These are phyloP conservation scores for Boletus vinaceobasis DNA, from an alignment of 768 basidiomycete species.

Conservation along the genomic window DNA sequence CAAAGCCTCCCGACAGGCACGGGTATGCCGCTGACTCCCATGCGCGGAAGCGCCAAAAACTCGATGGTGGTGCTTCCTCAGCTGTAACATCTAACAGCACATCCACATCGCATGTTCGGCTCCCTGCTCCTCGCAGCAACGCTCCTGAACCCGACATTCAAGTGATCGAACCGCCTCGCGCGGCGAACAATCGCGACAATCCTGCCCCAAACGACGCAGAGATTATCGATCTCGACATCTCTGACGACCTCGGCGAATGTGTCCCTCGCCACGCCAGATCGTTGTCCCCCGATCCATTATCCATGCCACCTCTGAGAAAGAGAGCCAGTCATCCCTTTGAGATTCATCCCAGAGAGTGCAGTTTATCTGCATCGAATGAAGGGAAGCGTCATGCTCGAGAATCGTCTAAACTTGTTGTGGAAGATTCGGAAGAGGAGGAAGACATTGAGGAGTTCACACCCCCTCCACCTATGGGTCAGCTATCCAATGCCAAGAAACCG, in stretches of 20 bases:
- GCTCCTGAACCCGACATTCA: slow-evolving; percentile 24
- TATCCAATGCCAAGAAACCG: neutral
- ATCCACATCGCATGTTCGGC: slow-evolving; percentile 1
- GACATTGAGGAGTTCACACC: slow-evolving; percentile 17
- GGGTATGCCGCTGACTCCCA: neutral
- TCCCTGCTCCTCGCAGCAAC: neutral
- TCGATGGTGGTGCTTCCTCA: slow-evolving; percentile 3
- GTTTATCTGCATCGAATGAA: slow-evolving; percentile 7
- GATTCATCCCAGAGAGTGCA: slow-evolving; percentile 13
- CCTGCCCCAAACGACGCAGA: slow-evolving; percentile 14
- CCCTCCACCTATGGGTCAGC: neutral
- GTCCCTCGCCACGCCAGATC: slow-evolving; percentile 11
- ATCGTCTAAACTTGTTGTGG: slow-evolving; percentile 8
- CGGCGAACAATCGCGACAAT: neutral
- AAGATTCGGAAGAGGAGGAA: slow-evolving; percentile 25
- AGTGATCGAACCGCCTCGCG: slow-evolving; percentile 4
- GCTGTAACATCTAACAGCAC: neutral
- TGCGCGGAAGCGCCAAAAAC: slow-evolving; percentile 24
- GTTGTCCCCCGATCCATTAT: slow-evolving; percentile 28
- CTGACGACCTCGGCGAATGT: slow-evolving; percentile 23
- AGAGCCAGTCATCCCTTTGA: slow-evolving; percentile 18
- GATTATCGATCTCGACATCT: slow-evolving; percentile 17
- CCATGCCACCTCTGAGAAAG: neutral
- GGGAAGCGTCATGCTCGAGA: slow-evolving; percentile 24
- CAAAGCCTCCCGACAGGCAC: neutral